A percentile compares a stretch with the other conserved stretches of the same genome.
Evolutionary conservation across 2,329 filamentous ascomycete genomes (phyloP).

Genomic region (Aureobasidium sp.): DNA sequence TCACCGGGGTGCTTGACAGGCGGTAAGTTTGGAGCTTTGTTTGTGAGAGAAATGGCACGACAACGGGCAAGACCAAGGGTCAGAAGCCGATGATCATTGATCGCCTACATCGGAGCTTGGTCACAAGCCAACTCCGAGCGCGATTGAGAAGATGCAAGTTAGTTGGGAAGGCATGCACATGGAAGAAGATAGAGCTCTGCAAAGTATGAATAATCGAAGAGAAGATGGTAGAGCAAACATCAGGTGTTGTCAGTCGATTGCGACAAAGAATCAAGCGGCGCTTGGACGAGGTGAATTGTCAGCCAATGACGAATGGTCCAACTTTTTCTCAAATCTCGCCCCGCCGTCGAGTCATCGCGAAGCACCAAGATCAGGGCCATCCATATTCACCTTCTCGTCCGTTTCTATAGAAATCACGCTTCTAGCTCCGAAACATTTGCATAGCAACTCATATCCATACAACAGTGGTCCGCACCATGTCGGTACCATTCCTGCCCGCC

Average conservation of each 20-base stretch:
- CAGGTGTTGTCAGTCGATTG: constrained; percentile 3
- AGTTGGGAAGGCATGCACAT: neutral
- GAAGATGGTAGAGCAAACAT: neutral
- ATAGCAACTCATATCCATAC: neutral
- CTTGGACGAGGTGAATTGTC: neutral
- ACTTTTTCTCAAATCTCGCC: constrained; percentile 6
- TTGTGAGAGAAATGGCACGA: constrained; percentile 2
- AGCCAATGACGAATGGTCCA: constrained; percentile 4
- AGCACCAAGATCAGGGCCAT: neutral
- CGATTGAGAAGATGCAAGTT: neutral
- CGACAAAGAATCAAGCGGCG: neutral
- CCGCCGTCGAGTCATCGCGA: neutral
- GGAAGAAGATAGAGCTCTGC: neutral
- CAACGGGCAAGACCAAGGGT: neutral
- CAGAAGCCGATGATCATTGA: neutral
- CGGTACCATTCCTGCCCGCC: constrained; percentile 39
- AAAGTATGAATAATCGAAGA: neutral
- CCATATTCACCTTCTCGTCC: neutral
- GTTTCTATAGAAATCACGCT: neutral
- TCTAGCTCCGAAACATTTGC: neutral
- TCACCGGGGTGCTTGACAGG: neutral
- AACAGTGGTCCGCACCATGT: constrained; percentile 24
- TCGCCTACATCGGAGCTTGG: constrained; percentile 1
- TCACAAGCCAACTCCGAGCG: neutral
- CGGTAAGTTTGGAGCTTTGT: constrained; percentile 4